Conservation (phyloP, 2,329 filamentous ascomycete genomes). For the Lecanosticta acicola region DNA sequence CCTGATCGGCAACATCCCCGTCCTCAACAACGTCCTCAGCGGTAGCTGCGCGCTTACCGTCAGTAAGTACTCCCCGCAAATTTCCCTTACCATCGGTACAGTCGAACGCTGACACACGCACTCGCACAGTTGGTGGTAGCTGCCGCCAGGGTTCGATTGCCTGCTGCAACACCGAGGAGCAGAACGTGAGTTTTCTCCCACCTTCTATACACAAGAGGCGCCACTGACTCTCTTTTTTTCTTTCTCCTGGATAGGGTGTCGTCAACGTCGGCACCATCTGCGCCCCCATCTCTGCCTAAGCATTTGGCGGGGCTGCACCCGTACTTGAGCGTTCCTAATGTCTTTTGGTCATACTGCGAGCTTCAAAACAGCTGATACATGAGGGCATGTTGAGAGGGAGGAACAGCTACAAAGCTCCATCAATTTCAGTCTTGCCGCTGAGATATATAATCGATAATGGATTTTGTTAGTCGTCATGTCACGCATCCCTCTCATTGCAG, state of each 20-base stretch:
- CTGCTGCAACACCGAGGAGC: conserved; percentile 10
- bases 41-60: conserved; percentile 8
- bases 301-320: neutral
- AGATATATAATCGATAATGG: too few relatives aligned
- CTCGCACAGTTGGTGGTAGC: conserved; percentile 1
- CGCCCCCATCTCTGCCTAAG: conserved; percentile 10
- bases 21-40: conserved; percentile 3
- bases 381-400: too few relatives aligned
- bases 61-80: conserved; percentile 1
- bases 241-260: conserved; percentile 1
- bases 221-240: neutral
- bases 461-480: too few relatives aligned
- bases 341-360: too few relatives aligned
- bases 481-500: too few relatives aligned
- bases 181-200: conserved; percentile 2
- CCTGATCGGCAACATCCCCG: conserved; percentile 1
- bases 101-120: neutral
- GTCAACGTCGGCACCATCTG: conserved; percentile 10
- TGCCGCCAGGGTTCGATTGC: conserved; percentile 10
- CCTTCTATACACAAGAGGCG: neutral
- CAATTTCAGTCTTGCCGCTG: too few relatives aligned
- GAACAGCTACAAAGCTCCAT: too few relatives aligned
- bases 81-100: neutral
- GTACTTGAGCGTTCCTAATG: neutral
- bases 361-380: too few relatives aligned